A percentile compares a stretch with the other conserved stretches of the same genome.
Evolutionary conservation across 2,329 filamentous ascomycete genomes (phyloP).

Genomic region (Zasmidium citrigriseum): DNA sequence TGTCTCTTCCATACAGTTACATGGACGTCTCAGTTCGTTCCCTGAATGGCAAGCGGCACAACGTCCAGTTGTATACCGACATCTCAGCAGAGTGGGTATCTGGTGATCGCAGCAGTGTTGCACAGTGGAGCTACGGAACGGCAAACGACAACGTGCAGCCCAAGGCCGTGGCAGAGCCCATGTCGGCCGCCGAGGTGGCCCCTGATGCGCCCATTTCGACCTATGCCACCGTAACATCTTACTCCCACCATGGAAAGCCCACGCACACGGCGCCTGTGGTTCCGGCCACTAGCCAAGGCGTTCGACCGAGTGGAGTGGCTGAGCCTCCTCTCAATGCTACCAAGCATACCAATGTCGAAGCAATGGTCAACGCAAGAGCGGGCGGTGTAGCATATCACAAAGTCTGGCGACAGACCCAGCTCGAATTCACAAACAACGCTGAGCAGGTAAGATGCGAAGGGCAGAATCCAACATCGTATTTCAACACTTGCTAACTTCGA

Average conservation of each 20-base stretch:
- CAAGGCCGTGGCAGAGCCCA: not conserved
- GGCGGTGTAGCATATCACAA: constrained; percentile 31
- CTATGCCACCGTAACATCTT: not conserved
- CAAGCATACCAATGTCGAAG: not conserved
- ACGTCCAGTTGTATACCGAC: constrained; percentile 71
- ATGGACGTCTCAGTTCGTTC: constrained; percentile 64
- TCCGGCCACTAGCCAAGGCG: not conserved
- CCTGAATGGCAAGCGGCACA: constrained; percentile 61
- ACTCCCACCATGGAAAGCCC: not conserved
- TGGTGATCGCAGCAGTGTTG: constrained; percentile 55
- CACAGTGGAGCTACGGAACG: constrained; percentile 38
- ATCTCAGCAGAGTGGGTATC: constrained; percentile 73
- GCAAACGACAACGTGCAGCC: not conserved
- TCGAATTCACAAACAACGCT: constrained; percentile 46
- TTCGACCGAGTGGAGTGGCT: not conserved
- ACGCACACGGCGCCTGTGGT: not conserved
- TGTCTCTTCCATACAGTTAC: constrained; percentile 72
- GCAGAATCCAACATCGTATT: too few relatives aligned
- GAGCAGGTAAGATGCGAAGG: too few relatives aligned
- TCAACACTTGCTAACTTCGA: too few relatives aligned
- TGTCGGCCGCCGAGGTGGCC: too few relatives aligned
- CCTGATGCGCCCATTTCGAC: not conserved
- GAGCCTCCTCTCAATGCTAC: not conserved
- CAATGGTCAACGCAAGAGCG: not conserved
- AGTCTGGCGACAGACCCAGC: constrained; percentile 32